These are phyloP conservation scores for Ceratocystis harringtonii DNA, from an alignment of 2,329 filamentous ascomycete genomes.

Conservation along the genomic window DNA sequence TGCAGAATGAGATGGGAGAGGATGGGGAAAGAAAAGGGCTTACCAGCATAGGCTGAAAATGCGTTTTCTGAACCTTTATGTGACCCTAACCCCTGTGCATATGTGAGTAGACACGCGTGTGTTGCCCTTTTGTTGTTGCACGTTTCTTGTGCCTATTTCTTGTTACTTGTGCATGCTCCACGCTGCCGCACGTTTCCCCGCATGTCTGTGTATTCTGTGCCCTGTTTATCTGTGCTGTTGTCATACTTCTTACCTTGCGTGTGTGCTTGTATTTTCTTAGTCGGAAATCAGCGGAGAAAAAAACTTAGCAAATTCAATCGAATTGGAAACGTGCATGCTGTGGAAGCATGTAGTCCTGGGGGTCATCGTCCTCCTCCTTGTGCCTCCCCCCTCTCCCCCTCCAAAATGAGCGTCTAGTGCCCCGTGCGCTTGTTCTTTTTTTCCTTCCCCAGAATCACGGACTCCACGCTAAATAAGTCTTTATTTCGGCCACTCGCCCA, in stretches of 20 bases:
- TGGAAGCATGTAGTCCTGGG: no score
- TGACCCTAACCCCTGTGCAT: neutral
- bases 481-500: neutral
- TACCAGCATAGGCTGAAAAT: no score
- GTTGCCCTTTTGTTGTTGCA: neutral
- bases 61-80: neutral
- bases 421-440: neutral
- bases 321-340: no score
- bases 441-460: neutral
- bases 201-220: neutral
- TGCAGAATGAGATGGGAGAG: no score
- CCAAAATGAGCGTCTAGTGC: neutral
- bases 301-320: no score
- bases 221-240: neutral
- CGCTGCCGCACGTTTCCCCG: neutral
- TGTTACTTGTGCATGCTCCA: neutral
- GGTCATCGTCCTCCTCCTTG: no score
- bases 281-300: no score
- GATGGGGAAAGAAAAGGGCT: no score
- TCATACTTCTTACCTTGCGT: no score
- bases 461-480: neutral
- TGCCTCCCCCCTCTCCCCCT: no score
- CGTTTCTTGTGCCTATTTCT: neutral
- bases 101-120: neutral
- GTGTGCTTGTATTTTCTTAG: no score